Evolutionary conservation across 2,329 filamentous ascomycete species (phyloP), one percentile per base, ranked within the genome.

Genomic region (Lecanicillium sp.): DNA sequence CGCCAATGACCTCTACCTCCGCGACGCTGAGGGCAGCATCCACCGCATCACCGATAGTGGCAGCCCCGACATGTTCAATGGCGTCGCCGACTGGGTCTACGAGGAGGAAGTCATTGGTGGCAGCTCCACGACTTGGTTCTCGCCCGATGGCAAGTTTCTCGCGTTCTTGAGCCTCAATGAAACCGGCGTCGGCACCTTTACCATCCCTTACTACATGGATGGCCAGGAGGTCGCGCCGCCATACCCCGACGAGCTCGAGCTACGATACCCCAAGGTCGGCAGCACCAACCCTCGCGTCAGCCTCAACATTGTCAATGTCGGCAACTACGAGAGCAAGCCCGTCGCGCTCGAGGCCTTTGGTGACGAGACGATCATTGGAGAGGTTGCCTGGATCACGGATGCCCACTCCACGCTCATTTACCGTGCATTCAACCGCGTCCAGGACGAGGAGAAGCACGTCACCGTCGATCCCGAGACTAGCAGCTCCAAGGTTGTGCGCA

Each of bases 81-180:
- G 66, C 4, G 68, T 81, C 1, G 78, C 78, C 0, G 78, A 82
- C 49, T 83, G 90, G 90, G 90, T 95, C 0, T 94, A 94, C 50
- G 85, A 92, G 54, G 67, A 71, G 43, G 61, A 64, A 41, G 57
- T 64, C 4, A 84, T 95, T 45, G 61, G 68, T 4, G 78, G 73
- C 2, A 83, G 85, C 47, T 86, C 75, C 43, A 86, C 85, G 2
- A 86, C 89, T 1, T 96, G 90, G 90, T 95, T 88, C 85, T 89
- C 86, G 13, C 75, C 81, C 17, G 87, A 92, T 57, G 88, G 87
- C 29, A 80, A 86, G 51, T 94, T 83, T 54, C 60, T 95, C 41
- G 87, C 90, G 4, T 95, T 94, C 57, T 65, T 96, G 44, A 80
- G 87, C 34, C 95, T 92, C 6, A 89, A 96, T 54, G 78, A 85